phyloP scores from a whole-genome alignment of 768 basidiomycete genomes.

The Lactifluus subvellereus region DNA sequence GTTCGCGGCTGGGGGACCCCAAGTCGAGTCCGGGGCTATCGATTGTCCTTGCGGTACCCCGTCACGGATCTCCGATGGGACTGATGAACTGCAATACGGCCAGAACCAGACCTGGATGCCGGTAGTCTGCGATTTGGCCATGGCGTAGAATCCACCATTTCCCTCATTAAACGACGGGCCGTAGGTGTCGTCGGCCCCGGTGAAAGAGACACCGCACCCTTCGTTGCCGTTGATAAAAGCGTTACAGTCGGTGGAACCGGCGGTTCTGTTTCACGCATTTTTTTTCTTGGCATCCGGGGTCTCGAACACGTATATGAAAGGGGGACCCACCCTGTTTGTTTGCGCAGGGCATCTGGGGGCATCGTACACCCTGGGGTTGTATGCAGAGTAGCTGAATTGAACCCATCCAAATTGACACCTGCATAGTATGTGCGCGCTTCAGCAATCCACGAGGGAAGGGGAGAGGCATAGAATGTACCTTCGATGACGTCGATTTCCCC shows the following conservation, averaged over 20 bases:
- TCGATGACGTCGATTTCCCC: conserved; percentile 61
- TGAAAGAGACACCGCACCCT: conserved; percentile 53
- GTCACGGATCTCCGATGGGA: conserved; percentile 40
- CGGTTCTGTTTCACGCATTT: conserved; percentile 29
- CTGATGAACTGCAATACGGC: conserved; percentile 38
- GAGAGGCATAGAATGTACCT: conserved; percentile 31
- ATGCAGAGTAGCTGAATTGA: conserved; percentile 51
- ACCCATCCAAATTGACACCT: conserved; percentile 44
- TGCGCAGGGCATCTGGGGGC: conserved; percentile 27
- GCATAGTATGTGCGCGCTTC: neutral
- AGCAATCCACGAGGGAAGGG: neutral
- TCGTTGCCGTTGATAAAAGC: conserved; percentile 45
- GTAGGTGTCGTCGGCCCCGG: conserved; percentile 35
- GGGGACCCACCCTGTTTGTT: conserved; percentile 42
- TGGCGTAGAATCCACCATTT: conserved; percentile 58
- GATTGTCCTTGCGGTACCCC: neutral
- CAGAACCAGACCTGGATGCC: conserved; percentile 63
- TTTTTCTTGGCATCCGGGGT: neutral
- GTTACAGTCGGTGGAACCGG: conserved; percentile 45
- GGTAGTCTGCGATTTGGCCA: conserved; percentile 36
- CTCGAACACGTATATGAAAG: neutral
- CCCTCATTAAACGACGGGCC: conserved; percentile 44
- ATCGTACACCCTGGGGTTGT: conserved; percentile 46
- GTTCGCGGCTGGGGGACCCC: conserved; percentile 44
- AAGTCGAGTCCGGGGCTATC: conserved; percentile 26